These are phyloP conservation scores for Macaranga tanarius DNA, from an alignment of 441 rosid genomes.

Conservation along the genomic window DNA sequence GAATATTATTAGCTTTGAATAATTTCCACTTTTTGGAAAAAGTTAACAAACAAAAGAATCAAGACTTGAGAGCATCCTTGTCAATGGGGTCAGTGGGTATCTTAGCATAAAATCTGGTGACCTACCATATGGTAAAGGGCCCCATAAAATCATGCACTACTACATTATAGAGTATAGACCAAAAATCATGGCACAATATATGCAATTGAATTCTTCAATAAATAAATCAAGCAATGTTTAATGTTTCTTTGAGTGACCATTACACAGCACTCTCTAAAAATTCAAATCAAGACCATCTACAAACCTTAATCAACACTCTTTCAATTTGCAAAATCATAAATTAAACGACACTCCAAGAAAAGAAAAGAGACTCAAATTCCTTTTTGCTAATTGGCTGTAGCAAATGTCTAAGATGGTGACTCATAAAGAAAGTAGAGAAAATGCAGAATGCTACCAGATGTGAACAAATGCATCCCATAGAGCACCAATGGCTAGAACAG, in stretches of 20 bases:
- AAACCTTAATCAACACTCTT: constrained; percentile 15
- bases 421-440: neutral
- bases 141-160: constrained; percentile 1
- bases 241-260: neutral
- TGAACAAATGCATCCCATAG: constrained; percentile 49
- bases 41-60: neutral
- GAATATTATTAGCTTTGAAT: neutral
- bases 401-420: constrained; percentile 10
- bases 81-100: constrained; percentile 17
- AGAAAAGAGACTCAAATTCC: constrained; percentile 20
- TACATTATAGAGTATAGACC: neutral
- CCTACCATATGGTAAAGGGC: constrained; percentile 20
- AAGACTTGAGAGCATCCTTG: neutral
- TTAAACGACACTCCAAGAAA: constrained; percentile 18
- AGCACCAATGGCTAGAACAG: constrained; percentile 47
- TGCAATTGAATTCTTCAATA: constrained; percentile 18
- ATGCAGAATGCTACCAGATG: constrained; percentile 34
- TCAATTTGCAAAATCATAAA: constrained; percentile 19
- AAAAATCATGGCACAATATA: constrained; percentile 17
- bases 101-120: constrained; percentile 6
- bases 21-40: neutral
- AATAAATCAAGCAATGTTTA: constrained; percentile 14
- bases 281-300: constrained; percentile 16
- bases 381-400: constrained; percentile 25
- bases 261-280: constrained; percentile 5